Percentiles rank a stretch among this genome's conserved stretches.
phyloP scores from a whole-genome alignment of 2,329 filamentous ascomycete genomes.

The Colletotrichum tabaci region DNA sequence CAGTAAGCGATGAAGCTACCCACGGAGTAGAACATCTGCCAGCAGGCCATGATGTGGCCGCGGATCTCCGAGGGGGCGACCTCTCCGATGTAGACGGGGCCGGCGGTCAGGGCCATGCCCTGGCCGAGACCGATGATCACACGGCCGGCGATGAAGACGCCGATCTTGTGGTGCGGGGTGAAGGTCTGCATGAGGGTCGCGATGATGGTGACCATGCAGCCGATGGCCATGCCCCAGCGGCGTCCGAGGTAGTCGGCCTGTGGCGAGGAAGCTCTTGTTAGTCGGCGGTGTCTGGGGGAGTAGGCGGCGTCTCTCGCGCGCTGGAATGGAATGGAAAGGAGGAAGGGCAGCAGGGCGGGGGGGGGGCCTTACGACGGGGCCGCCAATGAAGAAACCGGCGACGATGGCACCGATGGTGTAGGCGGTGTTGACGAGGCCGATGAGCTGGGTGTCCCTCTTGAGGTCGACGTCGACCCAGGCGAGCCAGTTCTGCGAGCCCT shows the following conservation, averaged over 20 bases:
- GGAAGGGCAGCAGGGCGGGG: not conserved
- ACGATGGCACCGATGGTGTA: slow-evolving; percentile 81
- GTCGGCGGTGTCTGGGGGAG: not conserved
- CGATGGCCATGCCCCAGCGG: slow-evolving; percentile 75
- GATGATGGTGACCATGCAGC: slow-evolving; percentile 75
- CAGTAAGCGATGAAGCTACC: slow-evolving; percentile 66
- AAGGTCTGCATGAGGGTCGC: slow-evolving; percentile 80
- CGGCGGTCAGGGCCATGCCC: slow-evolving; percentile 67
- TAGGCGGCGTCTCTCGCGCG: no score
- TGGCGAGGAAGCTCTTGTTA: not conserved
- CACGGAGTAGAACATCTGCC: slow-evolving; percentile 77
- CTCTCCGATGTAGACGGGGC: slow-evolving; percentile 42
- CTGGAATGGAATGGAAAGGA: not conserved
- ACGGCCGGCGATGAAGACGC: slow-evolving; percentile 77
- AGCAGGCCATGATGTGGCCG: slow-evolving; percentile 77
- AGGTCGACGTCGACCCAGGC: slow-evolving; percentile 70
- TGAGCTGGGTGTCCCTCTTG: slow-evolving; percentile 60
- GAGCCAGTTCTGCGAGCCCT: slow-evolving; percentile 77
- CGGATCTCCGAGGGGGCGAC: slow-evolving; percentile 51
- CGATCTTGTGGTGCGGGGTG: slow-evolving; percentile 71
- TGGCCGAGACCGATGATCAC: slow-evolving; percentile 80
- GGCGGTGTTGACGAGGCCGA: slow-evolving; percentile 73
- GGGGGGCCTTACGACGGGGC: slow-evolving; percentile 65
- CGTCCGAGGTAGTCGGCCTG: slow-evolving; percentile 72
- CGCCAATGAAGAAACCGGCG: slow-evolving; percentile 78